Conservation (phyloP, 1,139 yeast species). For the Debaryomyces singareniensis region DNA sequence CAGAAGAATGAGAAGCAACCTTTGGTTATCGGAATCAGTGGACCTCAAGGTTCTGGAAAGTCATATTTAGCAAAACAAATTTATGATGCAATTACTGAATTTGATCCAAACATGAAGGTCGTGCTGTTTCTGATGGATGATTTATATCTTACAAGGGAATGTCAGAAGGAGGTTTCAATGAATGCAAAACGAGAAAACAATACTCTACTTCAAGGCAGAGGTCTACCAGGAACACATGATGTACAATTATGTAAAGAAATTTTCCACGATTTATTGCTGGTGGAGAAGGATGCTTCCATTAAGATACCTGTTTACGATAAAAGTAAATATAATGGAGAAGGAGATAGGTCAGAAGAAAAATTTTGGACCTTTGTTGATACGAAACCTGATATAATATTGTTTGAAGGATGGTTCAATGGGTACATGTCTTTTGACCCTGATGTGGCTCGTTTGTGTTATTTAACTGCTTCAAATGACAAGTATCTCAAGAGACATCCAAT, state of each 20-base stretch:
- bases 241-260: constrained; percentile 18
- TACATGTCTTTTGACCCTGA: constrained; percentile 39
- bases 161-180: constrained; percentile 44
- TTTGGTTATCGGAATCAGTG: constrained; percentile 64
- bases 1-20: constrained; percentile 24
- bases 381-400: constrained; percentile 57
- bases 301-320: constrained; percentile 74
- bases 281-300: constrained; percentile 12
- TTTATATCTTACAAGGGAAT: constrained; percentile 61
- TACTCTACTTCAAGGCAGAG: constrained; percentile 65
- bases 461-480: constrained; percentile 13
- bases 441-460: constrained; percentile 16
- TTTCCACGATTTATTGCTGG: constrained; percentile 12
- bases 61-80: constrained; percentile 55
- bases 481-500: constrained; percentile 18
- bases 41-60: constrained; percentile 95
- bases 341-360: constrained; percentile 52
- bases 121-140: constrained; percentile 80
- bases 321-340: constrained; percentile 64
- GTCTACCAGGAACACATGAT: constrained; percentile 95
- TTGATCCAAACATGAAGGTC: constrained; percentile 36
- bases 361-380: constrained; percentile 31
- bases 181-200: constrained; percentile 34
- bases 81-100: constrained; percentile 22
- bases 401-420: constrained; percentile 97